Conservation (phyloP, 352 stramenopile species). For the Paralagenidium karlingii region DNA sequence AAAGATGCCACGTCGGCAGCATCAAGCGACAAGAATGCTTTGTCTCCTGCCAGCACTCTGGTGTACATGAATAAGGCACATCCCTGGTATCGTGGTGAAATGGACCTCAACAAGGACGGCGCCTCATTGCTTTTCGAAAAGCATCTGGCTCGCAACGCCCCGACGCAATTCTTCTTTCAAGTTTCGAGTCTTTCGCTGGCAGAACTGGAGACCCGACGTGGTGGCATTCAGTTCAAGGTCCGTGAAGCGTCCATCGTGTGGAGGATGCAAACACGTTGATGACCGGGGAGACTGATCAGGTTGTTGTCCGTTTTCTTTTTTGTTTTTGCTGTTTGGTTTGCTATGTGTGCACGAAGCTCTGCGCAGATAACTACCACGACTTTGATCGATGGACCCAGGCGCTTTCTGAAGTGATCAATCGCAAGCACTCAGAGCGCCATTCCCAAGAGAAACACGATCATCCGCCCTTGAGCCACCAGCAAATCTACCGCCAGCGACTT, state of each 20-base stretch:
- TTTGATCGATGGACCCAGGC: slow-evolving; percentile 71
- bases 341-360: slow-evolving; percentile 37
- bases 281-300: neutral
- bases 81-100: slow-evolving; percentile 62
- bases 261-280: neutral
- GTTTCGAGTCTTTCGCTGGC: slow-evolving; percentile 61
- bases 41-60: slow-evolving; percentile 44
- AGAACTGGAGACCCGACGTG: slow-evolving; percentile 71
- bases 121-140: slow-evolving; percentile 77
- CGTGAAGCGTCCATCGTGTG: neutral
- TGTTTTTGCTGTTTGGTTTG: neutral
- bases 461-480: slow-evolving; percentile 36
- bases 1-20: neutral
- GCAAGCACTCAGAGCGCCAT: slow-evolving; percentile 31
- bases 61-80: slow-evolving; percentile 68
- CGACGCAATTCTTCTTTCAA: slow-evolving; percentile 77
- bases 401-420: slow-evolving; percentile 63
- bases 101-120: slow-evolving; percentile 62
- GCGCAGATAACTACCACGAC: slow-evolving; percentile 55
- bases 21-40: neutral
- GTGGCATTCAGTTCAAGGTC: slow-evolving; percentile 78
- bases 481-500: slow-evolving; percentile 61
- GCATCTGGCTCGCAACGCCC: slow-evolving; percentile 54
- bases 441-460: slow-evolving; percentile 5
- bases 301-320: neutral